Base-by-base conservation (phyloP, 2,329 filamentous ascomycete species). In the Aspergillus fumigatiaffinis region DNA sequence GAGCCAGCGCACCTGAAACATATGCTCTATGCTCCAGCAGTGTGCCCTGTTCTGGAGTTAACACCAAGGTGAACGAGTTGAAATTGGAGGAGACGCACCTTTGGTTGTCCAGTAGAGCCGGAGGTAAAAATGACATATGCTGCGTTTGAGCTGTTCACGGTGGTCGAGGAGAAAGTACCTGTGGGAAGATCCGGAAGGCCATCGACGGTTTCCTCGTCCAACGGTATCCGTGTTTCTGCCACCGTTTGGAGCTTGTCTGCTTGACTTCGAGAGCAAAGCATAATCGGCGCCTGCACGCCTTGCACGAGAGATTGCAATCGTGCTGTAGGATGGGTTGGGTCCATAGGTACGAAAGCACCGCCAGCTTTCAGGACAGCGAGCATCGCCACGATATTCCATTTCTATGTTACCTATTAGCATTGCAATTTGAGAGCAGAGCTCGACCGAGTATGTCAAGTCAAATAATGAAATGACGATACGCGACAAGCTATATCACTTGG, bases 11-110 rank as follows among this genome's bases (percentile, higher is more conserved):
- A 2, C 80, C 77, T 0, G 85, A 84, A 1, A 84, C 80, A 14
- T 86, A 78, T 0, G 85, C 81, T 0, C 76, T 74, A 63, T 90
- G 87, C 10, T 82, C 83, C 59, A 88, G 82, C 51, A 87, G 80
- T n/a, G 87, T 82, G 3, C 85, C 87, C 74, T 76, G 54, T n/a
- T 35, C 29, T 29, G 20, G 32, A 2, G 57, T 66, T 32, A 63
- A 61, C 35, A 26, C 53, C 54, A 20, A 53, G 47, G 25, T 1
- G 8, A n/a, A 29, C 26, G 14, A 25, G 28, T 12, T 4, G 3
- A 28, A 8, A 8, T 4, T 12, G 10, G 55, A 32, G 1, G 29
- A 46, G 56, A 58, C 62, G 50, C 58, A 75, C 73, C 64, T 84
- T 84, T 0, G 84, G 82, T 54, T 79, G 77, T 50, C 80, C 80